A percentile compares a stretch with the other conserved stretches of the same genome.
Conservation (phyloP, 2,329 filamentous ascomycete species). For the Plenodomus lindquistii region DNA sequence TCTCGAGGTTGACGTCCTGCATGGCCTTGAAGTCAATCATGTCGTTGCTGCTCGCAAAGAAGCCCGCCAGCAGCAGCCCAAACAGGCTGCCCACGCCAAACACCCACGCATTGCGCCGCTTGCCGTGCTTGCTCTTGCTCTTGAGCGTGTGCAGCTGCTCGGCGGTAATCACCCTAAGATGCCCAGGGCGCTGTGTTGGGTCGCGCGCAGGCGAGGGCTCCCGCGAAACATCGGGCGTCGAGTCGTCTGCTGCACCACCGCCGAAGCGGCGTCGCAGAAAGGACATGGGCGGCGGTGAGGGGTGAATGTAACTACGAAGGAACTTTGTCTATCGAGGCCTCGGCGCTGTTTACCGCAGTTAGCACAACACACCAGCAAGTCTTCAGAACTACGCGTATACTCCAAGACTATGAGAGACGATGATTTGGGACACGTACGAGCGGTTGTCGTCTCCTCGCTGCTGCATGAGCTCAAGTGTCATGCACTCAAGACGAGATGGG, state of each 20-base stretch:
- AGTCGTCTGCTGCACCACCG: slow-evolving; percentile 26
- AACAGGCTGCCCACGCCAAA: slow-evolving; percentile 89
- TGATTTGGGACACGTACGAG: too few relatives aligned
- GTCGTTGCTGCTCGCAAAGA: slow-evolving; percentile 88
- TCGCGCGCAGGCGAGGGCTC: slow-evolving; percentile 42
- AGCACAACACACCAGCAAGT: too few relatives aligned
- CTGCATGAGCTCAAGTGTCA: too few relatives aligned
- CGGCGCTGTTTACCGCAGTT: too few relatives aligned
- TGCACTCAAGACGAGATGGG: too few relatives aligned
- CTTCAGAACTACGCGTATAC: too few relatives aligned
- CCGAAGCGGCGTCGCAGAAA: slow-evolving; percentile 44
- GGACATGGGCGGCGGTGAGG: slow-evolving; percentile 29
- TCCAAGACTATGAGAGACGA: too few relatives aligned
- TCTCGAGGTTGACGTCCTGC: slow-evolving; percentile 76
- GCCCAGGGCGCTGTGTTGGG: slow-evolving; percentile 39
- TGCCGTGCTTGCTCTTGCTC: slow-evolving; percentile 51
- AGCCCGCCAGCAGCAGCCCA: slow-evolving; percentile 82
- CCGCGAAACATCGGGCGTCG: slow-evolving; percentile 42
- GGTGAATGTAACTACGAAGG: not conserved
- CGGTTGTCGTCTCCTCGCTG: too few relatives aligned
- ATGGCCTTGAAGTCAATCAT: slow-evolving; percentile 81
- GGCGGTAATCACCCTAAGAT: slow-evolving; percentile 57
- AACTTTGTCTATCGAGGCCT: too few relatives aligned
- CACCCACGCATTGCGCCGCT: slow-evolving; percentile 77
- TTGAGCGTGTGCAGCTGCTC: slow-evolving; percentile 56